phyloP scores from a whole-genome alignment of 2,329 filamentous ascomycete species.

The Onygenales sp. region DNA sequence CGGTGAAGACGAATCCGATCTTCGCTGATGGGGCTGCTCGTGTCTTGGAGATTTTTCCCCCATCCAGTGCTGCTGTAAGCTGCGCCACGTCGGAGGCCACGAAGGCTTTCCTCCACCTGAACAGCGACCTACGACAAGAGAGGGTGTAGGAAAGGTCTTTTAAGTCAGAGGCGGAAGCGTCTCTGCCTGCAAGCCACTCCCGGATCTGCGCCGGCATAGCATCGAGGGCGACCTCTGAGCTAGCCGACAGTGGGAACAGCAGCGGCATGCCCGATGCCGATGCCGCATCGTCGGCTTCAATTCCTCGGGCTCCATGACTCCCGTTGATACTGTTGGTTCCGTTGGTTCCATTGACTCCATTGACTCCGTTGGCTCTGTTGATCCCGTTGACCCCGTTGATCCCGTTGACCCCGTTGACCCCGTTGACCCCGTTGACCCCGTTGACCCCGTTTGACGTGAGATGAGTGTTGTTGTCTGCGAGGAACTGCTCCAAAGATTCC shows the following conservation, averaged over 20 bases:
- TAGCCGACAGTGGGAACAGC: background rate
- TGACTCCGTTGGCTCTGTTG: background rate
- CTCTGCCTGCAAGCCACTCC: background rate
- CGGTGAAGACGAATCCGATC: constrained; percentile 23
- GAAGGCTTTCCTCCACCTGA: background rate
- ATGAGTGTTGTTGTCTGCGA: background rate
- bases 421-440: background rate
- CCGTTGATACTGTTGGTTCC: background rate
- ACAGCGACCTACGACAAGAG: background rate
- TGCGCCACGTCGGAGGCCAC: background rate
- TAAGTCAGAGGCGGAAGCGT: background rate
- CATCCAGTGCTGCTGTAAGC: background rate
- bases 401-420: background rate
- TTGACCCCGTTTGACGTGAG: background rate
- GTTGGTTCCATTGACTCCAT: background rate
- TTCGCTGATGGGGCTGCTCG: background rate
- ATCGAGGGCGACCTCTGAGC: background rate
- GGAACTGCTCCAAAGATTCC: constrained; percentile 1
- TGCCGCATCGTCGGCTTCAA: background rate
- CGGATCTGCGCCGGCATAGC: background rate
- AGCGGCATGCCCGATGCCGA: background rate
- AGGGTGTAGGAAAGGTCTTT: background rate
- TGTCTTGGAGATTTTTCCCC: background rate
- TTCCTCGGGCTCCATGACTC: background rate
- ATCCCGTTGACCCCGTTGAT: background rate